Evolutionary conservation across 257 asterid species (phyloP).

Genomic region (Fraxinus cuspidata): DNA sequence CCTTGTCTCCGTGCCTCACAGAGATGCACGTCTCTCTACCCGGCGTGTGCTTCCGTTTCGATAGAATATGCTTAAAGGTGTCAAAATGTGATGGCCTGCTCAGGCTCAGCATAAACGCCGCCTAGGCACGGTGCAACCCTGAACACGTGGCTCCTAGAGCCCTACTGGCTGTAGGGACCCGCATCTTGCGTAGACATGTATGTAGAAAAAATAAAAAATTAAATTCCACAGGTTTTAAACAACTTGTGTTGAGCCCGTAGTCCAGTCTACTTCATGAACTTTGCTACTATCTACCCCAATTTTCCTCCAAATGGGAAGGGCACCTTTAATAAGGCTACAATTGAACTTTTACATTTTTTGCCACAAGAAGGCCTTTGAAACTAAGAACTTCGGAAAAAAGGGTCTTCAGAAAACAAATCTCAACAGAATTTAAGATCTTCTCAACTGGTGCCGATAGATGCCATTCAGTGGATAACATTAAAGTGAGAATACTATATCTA

Average conservation of each 20-base stretch:
- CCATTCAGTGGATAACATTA: conserved; percentile 14
- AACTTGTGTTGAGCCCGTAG: too few species aligned
- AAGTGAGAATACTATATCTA: not conserved
- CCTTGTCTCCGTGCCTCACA: too few species aligned
- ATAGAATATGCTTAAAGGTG: not conserved
- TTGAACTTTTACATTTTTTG: too few species aligned
- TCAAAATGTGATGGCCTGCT: not conserved
- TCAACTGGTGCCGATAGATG: not conserved
- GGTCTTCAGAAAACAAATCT: not conserved
- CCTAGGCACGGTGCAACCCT: not conserved
- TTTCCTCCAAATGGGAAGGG: not conserved
- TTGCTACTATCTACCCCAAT: not conserved
- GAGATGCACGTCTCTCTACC: too few species aligned
- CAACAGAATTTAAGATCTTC: not conserved
- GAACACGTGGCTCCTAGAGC: not conserved
- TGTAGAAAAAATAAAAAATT: too few species aligned
- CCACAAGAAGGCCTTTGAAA: not conserved
- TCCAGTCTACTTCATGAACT: too few species aligned
- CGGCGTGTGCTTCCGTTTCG: too few species aligned
- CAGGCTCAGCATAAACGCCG: not conserved
- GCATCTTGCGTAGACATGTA: too few species aligned
- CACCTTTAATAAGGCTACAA: too few species aligned
- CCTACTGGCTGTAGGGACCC: too few species aligned
- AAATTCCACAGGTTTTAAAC: too few species aligned
- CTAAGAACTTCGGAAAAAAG: not conserved